Conservation (phyloP, 2,329 filamentous ascomycete genomes). For the Hymenoscyphus albidus region DNA sequence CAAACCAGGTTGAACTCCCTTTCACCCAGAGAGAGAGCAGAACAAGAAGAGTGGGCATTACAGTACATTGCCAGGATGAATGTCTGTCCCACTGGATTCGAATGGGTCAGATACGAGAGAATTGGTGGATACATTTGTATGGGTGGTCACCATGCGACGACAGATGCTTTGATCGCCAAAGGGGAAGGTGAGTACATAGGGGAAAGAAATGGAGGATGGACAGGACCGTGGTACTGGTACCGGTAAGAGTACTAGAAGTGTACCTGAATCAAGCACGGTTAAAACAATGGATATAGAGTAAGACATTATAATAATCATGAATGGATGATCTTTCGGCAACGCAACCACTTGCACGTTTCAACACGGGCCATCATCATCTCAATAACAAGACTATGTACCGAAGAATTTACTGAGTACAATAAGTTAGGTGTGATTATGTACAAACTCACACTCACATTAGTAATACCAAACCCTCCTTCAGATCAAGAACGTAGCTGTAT, state of each 20-base stretch:
- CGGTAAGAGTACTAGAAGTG: background rate
- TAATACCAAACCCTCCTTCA: too few species aligned
- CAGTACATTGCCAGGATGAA: conserved; percentile 45
- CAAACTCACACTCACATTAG: too few species aligned
- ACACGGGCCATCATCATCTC: too few species aligned
- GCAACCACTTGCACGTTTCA: too few species aligned
- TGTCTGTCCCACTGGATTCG: conserved; percentile 49
- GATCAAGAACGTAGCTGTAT: too few species aligned
- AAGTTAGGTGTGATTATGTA: too few species aligned
- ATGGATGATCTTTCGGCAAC: too few species aligned
- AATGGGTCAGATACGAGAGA: conserved; percentile 52
- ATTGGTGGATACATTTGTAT: conserved; percentile 55
- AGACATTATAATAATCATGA: too few species aligned
- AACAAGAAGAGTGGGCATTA: conserved; percentile 13
- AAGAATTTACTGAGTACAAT: too few species aligned
- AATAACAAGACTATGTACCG: too few species aligned
- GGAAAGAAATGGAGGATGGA: background rate
- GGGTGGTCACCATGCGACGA: conserved; percentile 54
- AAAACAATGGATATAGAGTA: too few species aligned
- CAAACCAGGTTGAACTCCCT: background rate
- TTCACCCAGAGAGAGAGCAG: background rate
- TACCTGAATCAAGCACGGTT: too few species aligned
- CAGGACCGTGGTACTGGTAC: background rate
- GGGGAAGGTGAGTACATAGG: conserved; percentile 4
- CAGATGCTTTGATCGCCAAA: conserved; percentile 35